A percentile compares a stretch with the other conserved stretches of the same genome.
Evolutionary conservation across 2,329 filamentous ascomycete species (phyloP).

Genomic region (Cytospora leucostoma): DNA sequence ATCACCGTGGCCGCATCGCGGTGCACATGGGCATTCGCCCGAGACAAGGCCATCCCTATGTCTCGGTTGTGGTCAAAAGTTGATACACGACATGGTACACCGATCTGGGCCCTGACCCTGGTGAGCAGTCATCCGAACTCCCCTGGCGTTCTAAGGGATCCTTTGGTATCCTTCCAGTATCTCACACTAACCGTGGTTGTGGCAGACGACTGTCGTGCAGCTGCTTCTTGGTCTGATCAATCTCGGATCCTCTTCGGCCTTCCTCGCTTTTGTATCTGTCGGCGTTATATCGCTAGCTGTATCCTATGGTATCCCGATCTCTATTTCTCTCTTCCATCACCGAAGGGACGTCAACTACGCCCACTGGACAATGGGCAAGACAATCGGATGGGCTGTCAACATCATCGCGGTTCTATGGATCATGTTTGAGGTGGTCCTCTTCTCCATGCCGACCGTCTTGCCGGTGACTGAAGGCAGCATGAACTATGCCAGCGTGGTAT

Average conservation of each 20-base stretch:
- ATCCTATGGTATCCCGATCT: slow-evolving; percentile 58
- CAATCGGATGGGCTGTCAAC: slow-evolving; percentile 49
- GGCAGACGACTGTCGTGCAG: slow-evolving; percentile 50
- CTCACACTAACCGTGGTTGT: background rate
- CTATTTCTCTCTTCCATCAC: slow-evolving; percentile 48
- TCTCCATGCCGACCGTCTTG: slow-evolving; percentile 53
- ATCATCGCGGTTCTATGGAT: slow-evolving; percentile 52
- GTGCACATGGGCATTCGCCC: slow-evolving; percentile 66
- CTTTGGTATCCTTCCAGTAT: fast-evolving
- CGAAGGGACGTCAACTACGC: slow-evolving; percentile 51
- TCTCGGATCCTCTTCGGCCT: slow-evolving; percentile 58
- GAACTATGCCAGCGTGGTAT: slow-evolving; percentile 61
- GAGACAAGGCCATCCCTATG: slow-evolving; percentile 58
- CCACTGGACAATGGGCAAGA: slow-evolving; percentile 47
- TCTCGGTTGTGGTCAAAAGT: slow-evolving; percentile 53
- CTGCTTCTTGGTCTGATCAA: slow-evolving; percentile 58
- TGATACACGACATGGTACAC: slow-evolving; percentile 53
- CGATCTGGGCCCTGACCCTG: slow-evolving; percentile 58
- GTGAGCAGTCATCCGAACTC: background rate
- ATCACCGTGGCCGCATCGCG: slow-evolving; percentile 69
- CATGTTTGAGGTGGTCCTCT: slow-evolving; percentile 53
- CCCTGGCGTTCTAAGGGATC: background rate
- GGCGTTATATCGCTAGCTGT: slow-evolving; percentile 58
- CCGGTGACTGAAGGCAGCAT: slow-evolving; percentile 50
- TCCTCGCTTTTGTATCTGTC: slow-evolving; percentile 58